A percentile compares a stretch with the other conserved stretches of the same genome.
Evolutionary conservation across 768 basidiomycete species (phyloP).

Genomic region (Agaricus blazei): DNA sequence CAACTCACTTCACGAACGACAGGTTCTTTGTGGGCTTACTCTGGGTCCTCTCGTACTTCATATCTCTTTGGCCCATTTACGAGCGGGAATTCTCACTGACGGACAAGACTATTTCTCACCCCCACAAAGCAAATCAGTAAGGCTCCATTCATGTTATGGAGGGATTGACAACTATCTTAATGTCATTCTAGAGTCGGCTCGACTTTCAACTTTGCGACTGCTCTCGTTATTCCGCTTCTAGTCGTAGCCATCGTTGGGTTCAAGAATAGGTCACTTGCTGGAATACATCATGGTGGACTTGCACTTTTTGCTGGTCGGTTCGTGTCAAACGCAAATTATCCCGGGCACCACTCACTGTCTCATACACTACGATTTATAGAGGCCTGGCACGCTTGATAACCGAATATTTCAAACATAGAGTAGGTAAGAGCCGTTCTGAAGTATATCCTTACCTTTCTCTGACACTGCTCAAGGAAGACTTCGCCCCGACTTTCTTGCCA

Average conservation of each 20-base stretch:
- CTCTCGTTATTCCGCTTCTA: slow-evolving; percentile 41
- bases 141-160: slow-evolving; percentile 6
- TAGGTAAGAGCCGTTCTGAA: slow-evolving; percentile 32
- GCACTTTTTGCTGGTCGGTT: slow-evolving; percentile 40
- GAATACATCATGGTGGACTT: slow-evolving; percentile 56
- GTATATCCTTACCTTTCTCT: not conserved
- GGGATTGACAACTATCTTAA: not conserved
- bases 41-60: slow-evolving; percentile 37
- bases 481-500: slow-evolving; percentile 62
- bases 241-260: slow-evolving; percentile 32
- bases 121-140: slow-evolving; percentile 46
- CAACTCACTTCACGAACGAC: not conserved
- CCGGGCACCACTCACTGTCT: not conserved
- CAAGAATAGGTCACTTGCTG: slow-evolving; percentile 38
- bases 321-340: slow-evolving; percentile 7
- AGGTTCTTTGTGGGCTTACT: slow-evolving; percentile 34
- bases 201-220: slow-evolving; percentile 38
- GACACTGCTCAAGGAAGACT: slow-evolving; percentile 34
- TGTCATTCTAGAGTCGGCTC: slow-evolving; percentile 39
- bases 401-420: slow-evolving; percentile 48
- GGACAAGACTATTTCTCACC: slow-evolving; percentile 50
- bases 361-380: slow-evolving; percentile 19
- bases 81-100: slow-evolving; percentile 43
- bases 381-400: slow-evolving; percentile 45
- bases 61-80: slow-evolving; percentile 36